Conservation (phyloP, 1,139 yeast species). For the Yamadazyma kanchanaburiensis region DNA sequence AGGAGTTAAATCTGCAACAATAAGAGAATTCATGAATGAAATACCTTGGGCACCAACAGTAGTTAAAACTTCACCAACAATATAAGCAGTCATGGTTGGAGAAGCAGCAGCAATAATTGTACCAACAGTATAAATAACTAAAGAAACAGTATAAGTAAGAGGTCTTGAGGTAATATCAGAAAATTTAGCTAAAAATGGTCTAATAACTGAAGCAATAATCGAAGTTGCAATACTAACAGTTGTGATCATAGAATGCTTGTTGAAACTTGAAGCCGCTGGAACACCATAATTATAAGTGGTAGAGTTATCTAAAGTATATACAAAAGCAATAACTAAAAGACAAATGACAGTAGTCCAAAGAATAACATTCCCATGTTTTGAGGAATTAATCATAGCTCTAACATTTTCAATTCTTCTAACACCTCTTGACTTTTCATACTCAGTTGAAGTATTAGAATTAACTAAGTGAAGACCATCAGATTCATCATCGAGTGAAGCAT, state of each 20-base stretch:
- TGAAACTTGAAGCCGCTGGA: slow-evolving; percentile 29
- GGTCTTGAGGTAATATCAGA: slow-evolving; percentile 31
- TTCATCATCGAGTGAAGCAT: slow-evolving; percentile 2
- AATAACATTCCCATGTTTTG: slow-evolving; percentile 8
- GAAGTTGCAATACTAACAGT: slow-evolving; percentile 23
- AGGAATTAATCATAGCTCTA: slow-evolving; percentile 16
- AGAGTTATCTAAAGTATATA: slow-evolving; percentile 30
- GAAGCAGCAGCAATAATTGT: slow-evolving; percentile 24
- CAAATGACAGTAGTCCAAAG: slow-evolving; percentile 12
- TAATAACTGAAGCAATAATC: slow-evolving; percentile 23
- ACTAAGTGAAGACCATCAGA: slow-evolving; percentile 5
- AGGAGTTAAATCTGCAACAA: slow-evolving; percentile 31
- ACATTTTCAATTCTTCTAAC: slow-evolving; percentile 26
- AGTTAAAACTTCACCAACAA: slow-evolving; percentile 27
- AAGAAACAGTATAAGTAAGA: slow-evolving; percentile 16
- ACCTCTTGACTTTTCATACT: slow-evolving; percentile 18
- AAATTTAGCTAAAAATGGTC: slow-evolving; percentile 28
- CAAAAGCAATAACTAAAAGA: slow-evolving; percentile 35
- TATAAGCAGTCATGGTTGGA: slow-evolving; percentile 22
- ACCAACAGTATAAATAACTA: slow-evolving; percentile 23
- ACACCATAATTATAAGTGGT: slow-evolving; percentile 29
- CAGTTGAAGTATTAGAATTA: slow-evolving; percentile 4
- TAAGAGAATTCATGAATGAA: slow-evolving; percentile 14
- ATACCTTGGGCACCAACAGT: slow-evolving; percentile 24
- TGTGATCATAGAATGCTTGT: slow-evolving; percentile 28